A percentile compares a stretch with the other conserved stretches of the same genome.
Conservation (phyloP, 23 red algal species). For the Gracilaria gracilis region DNA sequence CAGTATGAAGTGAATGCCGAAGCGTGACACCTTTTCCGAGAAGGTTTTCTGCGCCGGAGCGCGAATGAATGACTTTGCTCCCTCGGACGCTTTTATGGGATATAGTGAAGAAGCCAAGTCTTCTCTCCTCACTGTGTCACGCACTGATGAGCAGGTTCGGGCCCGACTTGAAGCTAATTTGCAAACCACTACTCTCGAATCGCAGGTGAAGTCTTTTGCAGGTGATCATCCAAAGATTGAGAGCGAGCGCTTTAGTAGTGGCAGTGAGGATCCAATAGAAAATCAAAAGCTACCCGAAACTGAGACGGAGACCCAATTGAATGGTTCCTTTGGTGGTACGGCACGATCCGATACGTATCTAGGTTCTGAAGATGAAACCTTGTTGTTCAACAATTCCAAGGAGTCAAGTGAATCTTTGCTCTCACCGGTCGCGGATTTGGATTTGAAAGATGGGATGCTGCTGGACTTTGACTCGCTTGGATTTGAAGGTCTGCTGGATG, state of each 20-base stretch:
- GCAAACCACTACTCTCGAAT: slow-evolving; percentile 12
- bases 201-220: neutral
- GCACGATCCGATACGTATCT: neutral
- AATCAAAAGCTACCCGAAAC: neutral
- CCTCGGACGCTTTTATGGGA: slow-evolving; percentile 19
- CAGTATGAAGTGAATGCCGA: slow-evolving; percentile 15
- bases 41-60: slow-evolving; percentile 3
- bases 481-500: slow-evolving; percentile 50
- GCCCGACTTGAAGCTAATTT: slow-evolving; percentile 2
- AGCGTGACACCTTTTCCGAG: slow-evolving; percentile 3
- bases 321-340: neutral
- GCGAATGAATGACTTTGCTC: slow-evolving; percentile 32
- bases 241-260: neutral
- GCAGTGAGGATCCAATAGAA: neutral
- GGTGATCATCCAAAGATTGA: neutral
- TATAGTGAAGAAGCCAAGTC: slow-evolving; percentile 21
- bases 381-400: neutral
- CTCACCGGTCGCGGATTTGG: neutral
- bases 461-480: slow-evolving; percentile 38
- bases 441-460: slow-evolving; percentile 15
- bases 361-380: neutral
- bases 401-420: neutral
- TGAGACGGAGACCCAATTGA: neutral
- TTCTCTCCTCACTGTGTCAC: neutral
- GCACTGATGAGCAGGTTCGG: neutral